Evolutionary conservation across 805 yeast genomes (phyloP), one percentile per base, ranked within the genome.

Genomic region (Candida oleophila): DNA sequence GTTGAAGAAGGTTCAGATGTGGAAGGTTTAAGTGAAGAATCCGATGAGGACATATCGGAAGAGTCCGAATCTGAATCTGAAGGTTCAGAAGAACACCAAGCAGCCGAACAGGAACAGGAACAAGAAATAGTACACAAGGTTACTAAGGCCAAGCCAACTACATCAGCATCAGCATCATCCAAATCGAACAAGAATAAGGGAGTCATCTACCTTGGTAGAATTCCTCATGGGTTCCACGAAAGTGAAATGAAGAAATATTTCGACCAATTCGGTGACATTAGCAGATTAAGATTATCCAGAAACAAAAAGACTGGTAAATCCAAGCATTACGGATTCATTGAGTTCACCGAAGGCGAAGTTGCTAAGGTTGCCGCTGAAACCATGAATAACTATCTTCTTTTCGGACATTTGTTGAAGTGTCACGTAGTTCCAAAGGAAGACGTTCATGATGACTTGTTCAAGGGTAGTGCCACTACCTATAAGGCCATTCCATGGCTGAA

Each of bases 221-320:
- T 94, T 53, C 99, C 99, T 40, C 84, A 85, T 56, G 96, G 96
- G 37, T 89, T 94, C 71, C 84, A 89, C 57, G 98, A 94, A 68
- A 74, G 68, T 35, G 92, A 87, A 64, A 73, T 86, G 74, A 78
- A 78, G 51, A 80, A 81, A 59, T 94, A 94, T 68, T 92, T 94
- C 64, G 68, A 80, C 41, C 99, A 94, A 71, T 94, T 94, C 69
- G 99, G 99, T 51, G 84, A 80, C 35, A 83, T 94, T 49, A 74
- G 81, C 40, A 82, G 89, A 55, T 76, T 90, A 46, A 82, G 91
- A 55, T 68, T 94, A 44, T 88, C 96, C 38, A 81, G 97, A 62
- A 92, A 88, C 72, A 90, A 87, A 66, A 86, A 85, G 60, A 85
- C 96, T 4, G 98, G 98, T 40, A 82, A 83, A 46, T 83, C 96